These are phyloP conservation scores for Mycena polygramma DNA, from an alignment of 768 basidiomycete genomes.

Conservation along the genomic window DNA sequence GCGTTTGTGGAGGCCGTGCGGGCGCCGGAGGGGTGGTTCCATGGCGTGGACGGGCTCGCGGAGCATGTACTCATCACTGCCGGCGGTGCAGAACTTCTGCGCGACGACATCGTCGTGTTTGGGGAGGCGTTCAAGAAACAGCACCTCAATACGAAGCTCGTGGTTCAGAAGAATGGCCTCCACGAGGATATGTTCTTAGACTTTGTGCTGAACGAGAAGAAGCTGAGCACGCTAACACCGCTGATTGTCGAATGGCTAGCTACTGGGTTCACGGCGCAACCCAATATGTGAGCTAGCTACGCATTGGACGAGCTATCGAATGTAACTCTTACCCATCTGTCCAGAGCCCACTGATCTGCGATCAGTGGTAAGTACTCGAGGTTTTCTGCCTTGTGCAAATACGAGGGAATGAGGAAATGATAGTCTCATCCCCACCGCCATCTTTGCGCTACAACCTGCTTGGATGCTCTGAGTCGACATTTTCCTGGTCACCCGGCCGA, in stretches of 20 bases:
- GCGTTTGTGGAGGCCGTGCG: constrained; percentile 48
- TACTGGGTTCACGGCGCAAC: constrained; percentile 14
- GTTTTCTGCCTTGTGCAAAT: too few relatives aligned
- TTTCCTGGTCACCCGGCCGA: too few relatives aligned
- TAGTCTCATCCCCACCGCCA: too few relatives aligned
- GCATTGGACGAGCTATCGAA: too few relatives aligned
- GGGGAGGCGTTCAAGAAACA: constrained; percentile 42
- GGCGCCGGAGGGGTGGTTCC: constrained; percentile 52
- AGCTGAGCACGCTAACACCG: constrained; percentile 36
- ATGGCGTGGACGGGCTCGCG: constrained; percentile 46
- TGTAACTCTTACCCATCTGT: too few relatives aligned
- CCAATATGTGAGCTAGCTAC: not conserved
- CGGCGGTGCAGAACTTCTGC: constrained; percentile 50
- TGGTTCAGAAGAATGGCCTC: constrained; percentile 49
- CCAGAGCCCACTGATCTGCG: too few relatives aligned
- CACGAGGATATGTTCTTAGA: constrained; percentile 55
- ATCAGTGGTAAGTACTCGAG: too few relatives aligned
- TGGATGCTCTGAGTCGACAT: too few relatives aligned
- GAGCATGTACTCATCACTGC: constrained; percentile 52
- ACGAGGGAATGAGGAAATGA: too few relatives aligned
- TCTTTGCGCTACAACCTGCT: too few relatives aligned
- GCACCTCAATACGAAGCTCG: constrained; percentile 36
- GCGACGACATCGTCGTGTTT: constrained; percentile 48
- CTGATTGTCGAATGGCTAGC: constrained; percentile 43
- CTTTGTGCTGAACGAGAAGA: constrained; percentile 39